Conservation (phyloP, 1,284 basidiomycete species). For the Tylopilus sp. region DNA sequence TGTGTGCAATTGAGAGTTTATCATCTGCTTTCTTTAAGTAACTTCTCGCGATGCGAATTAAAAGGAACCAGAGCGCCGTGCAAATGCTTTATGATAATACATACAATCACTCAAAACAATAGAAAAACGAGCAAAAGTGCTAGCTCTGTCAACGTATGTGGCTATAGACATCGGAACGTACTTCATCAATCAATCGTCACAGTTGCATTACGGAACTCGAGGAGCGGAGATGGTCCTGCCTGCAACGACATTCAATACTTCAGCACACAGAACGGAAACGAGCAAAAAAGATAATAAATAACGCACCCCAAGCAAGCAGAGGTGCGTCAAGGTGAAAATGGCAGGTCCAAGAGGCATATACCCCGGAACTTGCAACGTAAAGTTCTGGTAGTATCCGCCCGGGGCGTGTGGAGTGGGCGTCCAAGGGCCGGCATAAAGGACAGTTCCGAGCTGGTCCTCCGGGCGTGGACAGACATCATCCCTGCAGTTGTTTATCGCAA, state of each 20-base stretch:
- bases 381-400: constrained; percentile 33
- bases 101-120: too few relatives aligned
- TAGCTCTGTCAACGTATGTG: not conserved
- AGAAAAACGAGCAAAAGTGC: not conserved
- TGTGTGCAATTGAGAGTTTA: not conserved
- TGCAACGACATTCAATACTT: not conserved
- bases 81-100: too few relatives aligned
- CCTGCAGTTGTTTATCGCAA: constrained; percentile 21
- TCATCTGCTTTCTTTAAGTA: not conserved
- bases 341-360: constrained; percentile 18
- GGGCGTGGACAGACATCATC: constrained; percentile 25
- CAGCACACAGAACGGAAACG: not conserved
- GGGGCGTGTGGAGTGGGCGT: constrained; percentile 18
- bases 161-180: not conserved
- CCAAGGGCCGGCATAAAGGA: constrained; percentile 32
- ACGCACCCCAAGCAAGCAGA: constrained; percentile 33
- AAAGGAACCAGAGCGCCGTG: too few relatives aligned
- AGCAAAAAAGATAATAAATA: not conserved
- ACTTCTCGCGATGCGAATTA: too few relatives aligned
- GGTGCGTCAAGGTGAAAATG: constrained; percentile 32
- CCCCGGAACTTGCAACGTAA: constrained; percentile 18
- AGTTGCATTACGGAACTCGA: not conserved
- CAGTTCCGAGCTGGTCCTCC: constrained; percentile 18
- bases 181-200: not conserved
- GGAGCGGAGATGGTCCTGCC: not conserved